phyloP scores from a whole-genome alignment of 768 basidiomycete species.

The Coprinopsis sp. region DNA sequence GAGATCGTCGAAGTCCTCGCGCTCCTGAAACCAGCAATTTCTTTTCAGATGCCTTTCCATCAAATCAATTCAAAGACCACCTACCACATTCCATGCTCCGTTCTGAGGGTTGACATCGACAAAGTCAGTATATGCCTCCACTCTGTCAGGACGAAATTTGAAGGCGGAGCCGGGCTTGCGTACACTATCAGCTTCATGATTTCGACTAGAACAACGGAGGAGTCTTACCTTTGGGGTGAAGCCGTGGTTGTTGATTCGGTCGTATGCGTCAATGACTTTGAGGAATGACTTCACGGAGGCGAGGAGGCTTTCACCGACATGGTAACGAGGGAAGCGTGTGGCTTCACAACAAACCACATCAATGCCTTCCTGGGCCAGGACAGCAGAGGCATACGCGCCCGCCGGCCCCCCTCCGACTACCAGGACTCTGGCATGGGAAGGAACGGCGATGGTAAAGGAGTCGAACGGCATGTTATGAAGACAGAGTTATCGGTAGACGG shows the following conservation, averaged over 20 bases:
- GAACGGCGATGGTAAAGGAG: too few species aligned
- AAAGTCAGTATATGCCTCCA: conserved; percentile 40
- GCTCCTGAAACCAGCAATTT: conserved; percentile 30
- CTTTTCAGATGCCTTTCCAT: background rate
- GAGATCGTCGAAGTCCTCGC: conserved; percentile 55
- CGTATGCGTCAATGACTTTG: conserved; percentile 28
- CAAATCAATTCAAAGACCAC: conserved; percentile 16
- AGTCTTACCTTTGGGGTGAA: conserved; percentile 25
- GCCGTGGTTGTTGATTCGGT: conserved; percentile 24
- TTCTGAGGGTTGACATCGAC: conserved; percentile 44
- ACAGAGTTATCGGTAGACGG: too few species aligned
- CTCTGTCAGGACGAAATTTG: conserved; percentile 34
- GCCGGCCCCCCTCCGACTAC: conserved; percentile 60
- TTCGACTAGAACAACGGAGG: background rate
- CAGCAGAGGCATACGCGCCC: conserved; percentile 52
- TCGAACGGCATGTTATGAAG: too few species aligned
- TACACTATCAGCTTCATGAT: background rate
- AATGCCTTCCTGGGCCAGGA: conserved; percentile 52
- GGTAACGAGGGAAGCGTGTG: conserved; percentile 53
- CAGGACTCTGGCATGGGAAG: too few species aligned
- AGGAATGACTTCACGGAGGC: conserved; percentile 29
- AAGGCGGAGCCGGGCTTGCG: conserved; percentile 55
- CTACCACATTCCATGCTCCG: conserved; percentile 58
- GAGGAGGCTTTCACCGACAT: conserved; percentile 34
- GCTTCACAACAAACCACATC: conserved; percentile 55